phyloP scores from a whole-genome alignment of 495 filamentous ascomycete genomes.

The Hyaloscypha variabilis region DNA sequence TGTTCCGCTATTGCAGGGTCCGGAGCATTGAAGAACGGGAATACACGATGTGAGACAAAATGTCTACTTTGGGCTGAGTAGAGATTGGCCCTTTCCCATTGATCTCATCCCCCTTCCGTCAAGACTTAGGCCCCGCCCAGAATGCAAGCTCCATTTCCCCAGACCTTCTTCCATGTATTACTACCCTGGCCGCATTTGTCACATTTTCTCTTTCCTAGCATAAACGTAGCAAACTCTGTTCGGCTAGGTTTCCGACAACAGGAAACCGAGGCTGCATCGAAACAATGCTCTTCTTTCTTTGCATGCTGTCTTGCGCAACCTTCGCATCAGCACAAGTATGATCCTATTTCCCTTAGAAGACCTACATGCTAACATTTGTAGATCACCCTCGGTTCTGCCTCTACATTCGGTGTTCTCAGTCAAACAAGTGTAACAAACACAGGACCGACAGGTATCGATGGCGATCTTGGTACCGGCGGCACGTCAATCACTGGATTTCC shows the following conservation, averaged over 20 bases:
- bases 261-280: background rate
- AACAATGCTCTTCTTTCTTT: background rate
- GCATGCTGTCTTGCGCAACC: background rate
- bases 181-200: too few species aligned
- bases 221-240: background rate
- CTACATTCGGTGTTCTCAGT: conserved; percentile 6
- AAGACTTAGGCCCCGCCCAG: too few species aligned
- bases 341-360: background rate
- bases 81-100: background rate
- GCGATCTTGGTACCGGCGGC: conserved; percentile 14
- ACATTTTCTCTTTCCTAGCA: background rate
- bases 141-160: too few species aligned
- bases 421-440: conserved; percentile 6
- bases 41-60: background rate
- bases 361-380: background rate
- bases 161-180: too few species aligned
- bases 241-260: background rate
- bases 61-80: background rate
- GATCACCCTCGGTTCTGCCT: conserved; percentile 13
- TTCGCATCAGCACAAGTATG: background rate
- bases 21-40: too few species aligned
- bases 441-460: conserved; percentile 13
- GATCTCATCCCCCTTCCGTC: too few species aligned
- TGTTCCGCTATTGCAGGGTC: too few species aligned
- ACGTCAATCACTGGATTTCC: conserved; percentile 16